Evolutionary conservation across 2,329 filamentous ascomycete genomes (phyloP).

Genomic region (Cercospora zeina): DNA sequence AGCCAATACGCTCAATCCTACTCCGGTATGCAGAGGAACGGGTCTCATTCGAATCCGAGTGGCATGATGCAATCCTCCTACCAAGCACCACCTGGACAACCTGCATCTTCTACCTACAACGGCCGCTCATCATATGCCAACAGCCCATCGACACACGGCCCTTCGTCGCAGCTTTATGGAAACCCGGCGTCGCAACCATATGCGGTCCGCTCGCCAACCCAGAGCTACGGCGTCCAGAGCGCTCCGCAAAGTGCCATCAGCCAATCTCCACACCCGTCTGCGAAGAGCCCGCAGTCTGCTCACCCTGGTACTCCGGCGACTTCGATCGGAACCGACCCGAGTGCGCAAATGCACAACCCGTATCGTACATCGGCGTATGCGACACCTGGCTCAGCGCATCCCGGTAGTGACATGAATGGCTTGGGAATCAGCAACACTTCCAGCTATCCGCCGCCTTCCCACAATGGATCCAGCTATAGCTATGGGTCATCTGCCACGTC

Average conservation of each 20-base stretch:
- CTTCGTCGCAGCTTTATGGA: constrained; percentile 33
- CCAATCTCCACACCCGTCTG: constrained; percentile 35
- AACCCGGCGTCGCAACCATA: constrained; percentile 33
- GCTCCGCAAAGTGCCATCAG: constrained; percentile 34
- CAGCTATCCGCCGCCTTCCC: constrained; percentile 32
- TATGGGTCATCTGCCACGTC: constrained; percentile 30
- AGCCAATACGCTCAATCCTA: constrained; percentile 35
- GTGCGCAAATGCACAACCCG: constrained; percentile 28
- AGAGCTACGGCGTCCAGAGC: constrained; percentile 36
- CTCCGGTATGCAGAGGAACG: constrained; percentile 32
- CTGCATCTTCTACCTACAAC: constrained; percentile 29
- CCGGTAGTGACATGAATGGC: constrained; percentile 35
- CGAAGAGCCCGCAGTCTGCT: constrained; percentile 36
- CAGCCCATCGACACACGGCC: constrained; percentile 35
- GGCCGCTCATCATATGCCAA: constrained; percentile 33
- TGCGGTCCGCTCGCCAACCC: constrained; percentile 37
- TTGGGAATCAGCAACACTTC: constrained; percentile 35
- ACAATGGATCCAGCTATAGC: constrained; percentile 29
- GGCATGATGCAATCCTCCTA: constrained; percentile 35
- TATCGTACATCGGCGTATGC: constrained; percentile 30
- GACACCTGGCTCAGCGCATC: constrained; percentile 32
- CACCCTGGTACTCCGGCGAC: constrained; percentile 26
- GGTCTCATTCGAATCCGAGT: constrained; percentile 31
- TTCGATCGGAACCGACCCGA: constrained; percentile 26
- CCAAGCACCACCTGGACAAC: constrained; percentile 31